phyloP scores from a whole-genome alignment of 1,284 basidiomycete species.

The Farysia itapuensis region DNA sequence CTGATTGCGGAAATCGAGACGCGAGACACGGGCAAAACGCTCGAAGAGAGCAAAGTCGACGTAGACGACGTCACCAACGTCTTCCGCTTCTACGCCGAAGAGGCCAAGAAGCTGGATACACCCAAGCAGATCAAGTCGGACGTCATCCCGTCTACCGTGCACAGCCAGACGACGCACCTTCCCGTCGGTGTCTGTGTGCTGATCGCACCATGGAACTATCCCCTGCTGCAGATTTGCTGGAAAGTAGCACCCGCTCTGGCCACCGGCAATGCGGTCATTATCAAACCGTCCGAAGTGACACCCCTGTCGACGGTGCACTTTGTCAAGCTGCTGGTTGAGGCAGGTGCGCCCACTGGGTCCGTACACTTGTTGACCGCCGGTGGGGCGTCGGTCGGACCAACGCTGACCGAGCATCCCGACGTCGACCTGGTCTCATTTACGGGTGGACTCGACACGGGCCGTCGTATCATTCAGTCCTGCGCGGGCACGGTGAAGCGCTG shows the following conservation, averaged over 20 bases:
- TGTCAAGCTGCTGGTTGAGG: constrained; percentile 51
- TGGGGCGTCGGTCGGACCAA: constrained; percentile 51
- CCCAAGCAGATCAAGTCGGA: constrained; percentile 46
- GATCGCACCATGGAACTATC: constrained; percentile 59
- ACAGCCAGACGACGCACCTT: constrained; percentile 46
- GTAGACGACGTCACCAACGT: constrained; percentile 58
- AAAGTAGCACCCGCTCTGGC: constrained; percentile 58
- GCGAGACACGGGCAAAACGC: constrained; percentile 58
- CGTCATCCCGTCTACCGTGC: constrained; percentile 47
- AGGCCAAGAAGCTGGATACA: constrained; percentile 49
- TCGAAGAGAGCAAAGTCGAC: constrained; percentile 52
- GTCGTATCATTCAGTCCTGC: constrained; percentile 48
- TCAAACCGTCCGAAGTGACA: constrained; percentile 60
- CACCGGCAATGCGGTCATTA: constrained; percentile 55
- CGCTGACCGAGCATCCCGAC: constrained; percentile 47
- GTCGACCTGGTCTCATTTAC: constrained; percentile 59
- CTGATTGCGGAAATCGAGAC: constrained; percentile 52
- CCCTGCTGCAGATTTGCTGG: constrained; percentile 58
- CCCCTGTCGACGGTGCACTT: constrained; percentile 57
- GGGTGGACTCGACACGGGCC: constrained; percentile 56
- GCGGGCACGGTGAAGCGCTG: constrained; percentile 55
- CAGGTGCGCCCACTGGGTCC: constrained; percentile 47
- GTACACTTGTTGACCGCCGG: constrained; percentile 56
- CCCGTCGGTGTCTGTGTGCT: constrained; percentile 59
- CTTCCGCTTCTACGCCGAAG: constrained; percentile 57